phyloP scores from a whole-genome alignment of 805 yeast genomes.

The Ogataea methanolica region DNA sequence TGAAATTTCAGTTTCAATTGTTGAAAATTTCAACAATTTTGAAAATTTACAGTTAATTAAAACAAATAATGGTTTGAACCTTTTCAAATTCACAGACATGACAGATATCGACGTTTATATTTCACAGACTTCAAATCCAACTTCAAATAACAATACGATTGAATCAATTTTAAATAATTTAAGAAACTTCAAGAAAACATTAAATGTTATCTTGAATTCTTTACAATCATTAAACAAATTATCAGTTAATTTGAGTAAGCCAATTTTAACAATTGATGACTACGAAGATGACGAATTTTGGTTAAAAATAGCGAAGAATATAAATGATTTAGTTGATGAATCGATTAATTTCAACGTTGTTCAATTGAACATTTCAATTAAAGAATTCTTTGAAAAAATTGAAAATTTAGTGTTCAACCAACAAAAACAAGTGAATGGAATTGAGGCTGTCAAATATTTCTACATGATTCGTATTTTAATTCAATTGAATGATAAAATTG shows the following conservation, averaged over 20 bases:
- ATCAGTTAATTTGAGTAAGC: conserved; percentile 20
- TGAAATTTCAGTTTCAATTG: conserved; percentile 14
- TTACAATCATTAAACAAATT: conserved; percentile 18
- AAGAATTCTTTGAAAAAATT: conserved; percentile 12
- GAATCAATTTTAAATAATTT: conserved; percentile 14
- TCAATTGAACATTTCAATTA: conserved; percentile 14
- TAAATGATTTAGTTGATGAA: conserved; percentile 12
- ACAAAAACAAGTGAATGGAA: background rate
- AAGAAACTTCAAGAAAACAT: conserved; percentile 13
- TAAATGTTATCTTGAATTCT: conserved; percentile 13
- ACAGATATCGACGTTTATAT: conserved; percentile 19
- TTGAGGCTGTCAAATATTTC: conserved; percentile 15
- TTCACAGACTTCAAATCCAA: conserved; percentile 14
- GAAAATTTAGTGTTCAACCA: conserved; percentile 1
- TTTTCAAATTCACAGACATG: conserved; percentile 19
- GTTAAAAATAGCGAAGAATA: conserved; percentile 10
- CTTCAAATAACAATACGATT: conserved; percentile 7
- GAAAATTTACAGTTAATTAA: conserved; percentile 4
- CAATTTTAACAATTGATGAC: conserved; percentile 33
- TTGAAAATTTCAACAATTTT: conserved; percentile 12
- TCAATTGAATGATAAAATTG: conserved; percentile 20
- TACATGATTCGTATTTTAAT: conserved; percentile 23
- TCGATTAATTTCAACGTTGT: conserved; percentile 12
- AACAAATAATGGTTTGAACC: conserved; percentile 14
- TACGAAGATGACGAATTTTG: conserved; percentile 30